phyloP scores from a whole-genome alignment of 345 rosid species.

The Streptanthus diversifolius region DNA sequence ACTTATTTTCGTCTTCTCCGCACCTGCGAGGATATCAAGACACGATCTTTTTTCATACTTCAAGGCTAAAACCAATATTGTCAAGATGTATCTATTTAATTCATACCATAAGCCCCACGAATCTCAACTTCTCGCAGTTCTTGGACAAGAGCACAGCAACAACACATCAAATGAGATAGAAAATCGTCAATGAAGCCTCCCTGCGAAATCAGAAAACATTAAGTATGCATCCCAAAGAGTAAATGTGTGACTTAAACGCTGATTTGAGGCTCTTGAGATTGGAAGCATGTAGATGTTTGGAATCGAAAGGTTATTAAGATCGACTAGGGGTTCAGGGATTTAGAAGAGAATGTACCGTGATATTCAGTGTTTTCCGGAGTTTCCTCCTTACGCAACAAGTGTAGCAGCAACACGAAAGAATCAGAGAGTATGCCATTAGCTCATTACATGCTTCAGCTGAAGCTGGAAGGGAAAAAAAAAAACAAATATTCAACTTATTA shows the following conservation, averaged over 20 bases:
- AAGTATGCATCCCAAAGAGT: neutral
- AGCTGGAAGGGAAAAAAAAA: constrained; percentile 44
- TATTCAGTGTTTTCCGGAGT: constrained; percentile 77
- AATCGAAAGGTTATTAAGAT: neutral
- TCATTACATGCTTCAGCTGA: constrained; percentile 95
- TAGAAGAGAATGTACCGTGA: constrained; percentile 52
- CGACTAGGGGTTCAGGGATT: neutral
- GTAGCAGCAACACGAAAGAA: constrained; percentile 96
- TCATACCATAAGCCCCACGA: constrained; percentile 69
- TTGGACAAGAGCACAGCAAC: constrained; percentile 99
- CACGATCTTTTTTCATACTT: neutral
- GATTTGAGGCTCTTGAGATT: neutral
- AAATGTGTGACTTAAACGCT: neutral
- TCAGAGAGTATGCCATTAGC: constrained; percentile 84
- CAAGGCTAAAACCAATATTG: neutral
- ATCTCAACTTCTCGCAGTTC: constrained; percentile 95
- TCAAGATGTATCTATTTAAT: neutral
- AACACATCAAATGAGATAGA: constrained; percentile 94
- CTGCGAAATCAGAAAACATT: constrained; percentile 37
- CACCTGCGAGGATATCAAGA: constrained; percentile 46
- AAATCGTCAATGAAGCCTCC: constrained; percentile 92
- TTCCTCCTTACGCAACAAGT: constrained; percentile 93
- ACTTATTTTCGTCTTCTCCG: constrained; percentile 69
- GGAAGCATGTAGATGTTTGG: neutral
- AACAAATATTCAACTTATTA: neutral